Conservation (phyloP, 1,284 basidiomycete genomes). For the Ustilago xerochloae region DNA sequence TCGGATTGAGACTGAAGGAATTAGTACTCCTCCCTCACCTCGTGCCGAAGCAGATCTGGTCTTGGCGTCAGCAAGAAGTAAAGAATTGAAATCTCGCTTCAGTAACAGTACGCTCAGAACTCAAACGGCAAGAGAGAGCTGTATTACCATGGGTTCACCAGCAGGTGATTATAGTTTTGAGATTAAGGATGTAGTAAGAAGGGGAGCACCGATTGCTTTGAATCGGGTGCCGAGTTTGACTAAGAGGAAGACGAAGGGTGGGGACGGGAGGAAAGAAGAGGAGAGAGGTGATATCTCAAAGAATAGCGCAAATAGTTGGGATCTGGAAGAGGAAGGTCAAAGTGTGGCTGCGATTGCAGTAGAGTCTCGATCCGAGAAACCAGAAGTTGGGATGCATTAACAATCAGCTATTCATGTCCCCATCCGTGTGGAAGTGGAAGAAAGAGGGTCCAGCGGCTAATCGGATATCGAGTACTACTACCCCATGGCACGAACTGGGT, state of each 20-base stretch:
- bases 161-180: constrained; percentile 41
- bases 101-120: constrained; percentile 16
- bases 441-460: too few relatives aligned
- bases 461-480: too few relatives aligned
- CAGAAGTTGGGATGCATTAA: too few relatives aligned
- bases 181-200: constrained; percentile 30
- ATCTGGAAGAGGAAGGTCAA: constrained; percentile 5
- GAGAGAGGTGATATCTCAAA: background rate
- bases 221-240: background rate
- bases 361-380: background rate
- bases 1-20: constrained; percentile 34
- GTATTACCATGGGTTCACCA: constrained; percentile 9
- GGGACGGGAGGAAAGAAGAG: background rate
- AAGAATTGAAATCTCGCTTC: constrained; percentile 22
- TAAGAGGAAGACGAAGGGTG: background rate
- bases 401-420: too few relatives aligned
- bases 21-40: too few relatives aligned
- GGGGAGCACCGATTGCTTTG: constrained; percentile 6
- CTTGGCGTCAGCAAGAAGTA: background rate
- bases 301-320: constrained; percentile 14
- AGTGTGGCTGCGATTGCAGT: background rate
- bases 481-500: too few relatives aligned
- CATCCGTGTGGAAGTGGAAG: too few relatives aligned
- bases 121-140: background rate
- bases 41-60: too few relatives aligned